Percentiles rank a stretch among this genome's conserved stretches.
Conservation (phyloP, 441 rosid genomes). For the Bocquillonia castaneifolia region DNA sequence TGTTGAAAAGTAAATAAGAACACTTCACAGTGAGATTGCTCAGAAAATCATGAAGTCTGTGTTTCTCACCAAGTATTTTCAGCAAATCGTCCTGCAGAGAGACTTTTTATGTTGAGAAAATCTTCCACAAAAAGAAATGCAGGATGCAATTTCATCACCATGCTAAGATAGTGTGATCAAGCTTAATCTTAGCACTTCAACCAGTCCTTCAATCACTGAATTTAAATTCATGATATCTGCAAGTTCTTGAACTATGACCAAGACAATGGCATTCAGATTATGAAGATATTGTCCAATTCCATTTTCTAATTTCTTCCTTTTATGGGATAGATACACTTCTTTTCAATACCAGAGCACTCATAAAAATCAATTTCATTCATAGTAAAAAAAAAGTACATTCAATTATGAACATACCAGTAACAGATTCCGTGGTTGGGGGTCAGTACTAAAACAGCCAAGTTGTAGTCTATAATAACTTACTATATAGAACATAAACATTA, state of each 20-base stretch:
- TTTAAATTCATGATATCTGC: not conserved
- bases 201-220: not conserved
- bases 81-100: conserved; percentile 87
- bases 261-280: not conserved
- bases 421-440: not conserved
- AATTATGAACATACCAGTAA: not conserved
- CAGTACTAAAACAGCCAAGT: not conserved
- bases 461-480: not conserved
- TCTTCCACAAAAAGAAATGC: conserved; percentile 12
- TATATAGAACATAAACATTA: not conserved
- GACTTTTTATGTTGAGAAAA: not conserved
- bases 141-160: conserved; percentile 3
- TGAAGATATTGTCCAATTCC: not conserved
- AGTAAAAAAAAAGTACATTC: not conserved
- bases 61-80: conserved; percentile 86
- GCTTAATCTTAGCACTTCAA: not conserved
- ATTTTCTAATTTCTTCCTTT: not conserved
- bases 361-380: not conserved
- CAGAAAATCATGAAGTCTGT: conserved; percentile 79
- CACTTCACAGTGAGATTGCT: conserved; percentile 78
- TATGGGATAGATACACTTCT: not conserved
- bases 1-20: conserved; percentile 79
- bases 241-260: not conserved
- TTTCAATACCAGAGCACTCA: not conserved
- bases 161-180: not conserved